phyloP scores from a whole-genome alignment of 441 rosid genomes.

The Croton laevigatus region DNA sequence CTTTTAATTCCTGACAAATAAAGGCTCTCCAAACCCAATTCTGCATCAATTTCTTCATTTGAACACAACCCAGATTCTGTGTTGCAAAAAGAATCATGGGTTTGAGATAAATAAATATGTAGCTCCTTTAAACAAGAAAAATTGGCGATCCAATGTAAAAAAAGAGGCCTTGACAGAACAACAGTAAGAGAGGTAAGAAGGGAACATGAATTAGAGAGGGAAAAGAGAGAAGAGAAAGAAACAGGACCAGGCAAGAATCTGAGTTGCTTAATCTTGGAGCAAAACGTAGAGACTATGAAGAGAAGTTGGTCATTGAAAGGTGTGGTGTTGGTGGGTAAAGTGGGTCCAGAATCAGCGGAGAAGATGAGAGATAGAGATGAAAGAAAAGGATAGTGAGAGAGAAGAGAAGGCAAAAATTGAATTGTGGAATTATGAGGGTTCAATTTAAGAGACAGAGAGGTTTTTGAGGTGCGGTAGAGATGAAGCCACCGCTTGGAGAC shows the following conservation, averaged over 20 bases:
- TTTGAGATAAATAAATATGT: slow-evolving; percentile 33
- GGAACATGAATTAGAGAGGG: slow-evolving; percentile 45
- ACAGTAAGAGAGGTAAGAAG: slow-evolving; percentile 57
- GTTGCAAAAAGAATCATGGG: slow-evolving; percentile 5
- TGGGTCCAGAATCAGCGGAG: slow-evolving; percentile 26
- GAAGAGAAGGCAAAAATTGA: slow-evolving; percentile 46
- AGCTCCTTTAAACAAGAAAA: slow-evolving; percentile 60
- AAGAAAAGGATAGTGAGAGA: slow-evolving; percentile 52
- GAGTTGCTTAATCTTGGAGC: slow-evolving; percentile 47
- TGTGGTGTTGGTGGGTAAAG: neutral
- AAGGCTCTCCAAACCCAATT: slow-evolving; percentile 52
- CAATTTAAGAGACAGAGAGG: slow-evolving; percentile 60
- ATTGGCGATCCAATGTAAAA: slow-evolving; percentile 49
- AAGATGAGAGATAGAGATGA: slow-evolving; percentile 50
- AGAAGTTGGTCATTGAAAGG: slow-evolving; percentile 40
- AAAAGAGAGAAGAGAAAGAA: slow-evolving; percentile 40
- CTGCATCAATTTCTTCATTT: slow-evolving; percentile 36
- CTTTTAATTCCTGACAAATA: slow-evolving; percentile 51
- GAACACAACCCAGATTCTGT: slow-evolving; percentile 21
- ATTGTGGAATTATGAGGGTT: slow-evolving; percentile 29
- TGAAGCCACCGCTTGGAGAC: slow-evolving; percentile 92
- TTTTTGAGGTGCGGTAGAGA: slow-evolving; percentile 61
- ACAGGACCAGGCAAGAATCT: slow-evolving; percentile 55
- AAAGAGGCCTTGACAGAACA: slow-evolving; percentile 45
- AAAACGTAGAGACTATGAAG: slow-evolving; percentile 44